Base-by-base conservation (phyloP, 1,284 basidiomycete genomes). In the Wallemia mellicola region DNA sequence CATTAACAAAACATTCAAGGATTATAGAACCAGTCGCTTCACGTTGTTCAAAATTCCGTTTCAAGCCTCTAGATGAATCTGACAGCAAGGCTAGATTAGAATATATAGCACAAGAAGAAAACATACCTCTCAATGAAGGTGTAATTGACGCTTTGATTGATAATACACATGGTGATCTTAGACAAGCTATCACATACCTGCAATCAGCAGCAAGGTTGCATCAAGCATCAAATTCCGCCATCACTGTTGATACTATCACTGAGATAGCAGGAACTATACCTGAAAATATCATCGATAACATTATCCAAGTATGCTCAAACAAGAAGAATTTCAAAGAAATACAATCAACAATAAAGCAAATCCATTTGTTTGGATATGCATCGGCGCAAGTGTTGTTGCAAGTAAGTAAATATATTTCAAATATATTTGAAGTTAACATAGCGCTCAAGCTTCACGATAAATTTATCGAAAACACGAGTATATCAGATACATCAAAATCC, bases 11-110 rank as follows among this genome's bases (percentile, higher is more conserved):
- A 11, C 22, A 2, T 17, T 25, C n/a, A 65, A 95, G 92, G 66
- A 98, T 99, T 64, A 99, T 99, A 62, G 94, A 98, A 68, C 94
- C 94, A 0, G 77, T 99, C 25, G 88, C 94, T 19, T 96, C 92
- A n/a, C 81, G 94, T 60, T 99, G 94, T 71, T 94, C 88, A 61
- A 99, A 99, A 73, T 98, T 99, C 73, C 82, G 94, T 55, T 99
- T 98, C 74, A 87, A 86, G 25, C 86, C 91, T 1, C 77, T 99
- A 27, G 89, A 91, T 67, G 73, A 79, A 7, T 70, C 73, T 3
- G 87, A 86, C 19, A 83, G 88, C 2, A 77, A 80, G 59, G 71
- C 75, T 9, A 79, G 94, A 59, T 77, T 99, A 14, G 73, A 79
- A 59, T 77, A 85, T 66, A 94, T 99, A 61, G 87, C 89, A 0